These are phyloP conservation scores for Nidularia sp. DNA, from an alignment of 768 basidiomycete genomes.

Conservation along the genomic window DNA sequence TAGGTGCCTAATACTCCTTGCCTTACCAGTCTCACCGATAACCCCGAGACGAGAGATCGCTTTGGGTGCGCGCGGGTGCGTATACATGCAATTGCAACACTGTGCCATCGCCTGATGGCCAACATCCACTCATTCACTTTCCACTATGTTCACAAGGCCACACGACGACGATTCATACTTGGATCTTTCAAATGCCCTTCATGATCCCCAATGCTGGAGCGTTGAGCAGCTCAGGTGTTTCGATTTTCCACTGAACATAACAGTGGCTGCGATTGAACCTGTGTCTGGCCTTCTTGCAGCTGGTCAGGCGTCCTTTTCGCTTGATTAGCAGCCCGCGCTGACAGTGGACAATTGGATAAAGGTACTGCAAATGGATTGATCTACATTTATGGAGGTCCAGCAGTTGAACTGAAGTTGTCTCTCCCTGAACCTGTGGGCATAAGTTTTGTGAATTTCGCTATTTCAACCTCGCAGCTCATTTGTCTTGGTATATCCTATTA, in stretches of 20 bases:
- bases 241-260: slow-evolving; percentile 47
- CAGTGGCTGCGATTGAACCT: slow-evolving; percentile 55
- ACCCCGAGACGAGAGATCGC: too few species aligned
- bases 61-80: too few species aligned
- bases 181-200: slow-evolving; percentile 56
- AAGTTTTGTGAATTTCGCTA: slow-evolving; percentile 62
- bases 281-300: slow-evolving; percentile 56
- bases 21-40: too few species aligned
- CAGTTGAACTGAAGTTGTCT: slow-evolving; percentile 49
- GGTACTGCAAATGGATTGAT: slow-evolving; percentile 65
- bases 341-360: slow-evolving; percentile 15
- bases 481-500: slow-evolving; percentile 51
- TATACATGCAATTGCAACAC: too few species aligned
- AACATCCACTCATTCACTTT: background rate
- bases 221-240: slow-evolving; percentile 43
- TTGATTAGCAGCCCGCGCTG: background rate
- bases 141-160: slow-evolving; percentile 38
- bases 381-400: slow-evolving; percentile 63
- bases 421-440: slow-evolving; percentile 43
- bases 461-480: slow-evolving; percentile 47
- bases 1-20: too few species aligned
- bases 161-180: slow-evolving; percentile 24
- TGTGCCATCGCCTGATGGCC: background rate
- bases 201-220: slow-evolving; percentile 57
- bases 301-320: slow-evolving; percentile 29